Percentiles rank a stretch among this genome's conserved stretches.
phyloP scores from a whole-genome alignment of 345 rosid species.

The Firmiana major region DNA sequence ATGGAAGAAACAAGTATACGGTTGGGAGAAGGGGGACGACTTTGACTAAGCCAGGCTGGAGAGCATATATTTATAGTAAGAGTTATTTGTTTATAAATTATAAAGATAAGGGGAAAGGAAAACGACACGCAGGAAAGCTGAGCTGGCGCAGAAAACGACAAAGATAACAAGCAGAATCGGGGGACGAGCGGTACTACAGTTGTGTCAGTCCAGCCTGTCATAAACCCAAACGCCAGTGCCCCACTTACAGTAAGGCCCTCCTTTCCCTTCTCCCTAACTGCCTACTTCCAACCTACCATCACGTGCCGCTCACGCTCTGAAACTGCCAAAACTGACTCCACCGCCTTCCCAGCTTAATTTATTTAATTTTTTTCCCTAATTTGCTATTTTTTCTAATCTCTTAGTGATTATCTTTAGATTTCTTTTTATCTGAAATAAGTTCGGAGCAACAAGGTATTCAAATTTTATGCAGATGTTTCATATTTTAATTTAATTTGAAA shows the following conservation, averaged over 20 bases:
- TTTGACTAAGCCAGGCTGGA: slow-evolving; percentile 12
- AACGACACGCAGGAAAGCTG: neutral
- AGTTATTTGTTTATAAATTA: neutral
- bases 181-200: slow-evolving; percentile 32
- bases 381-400: neutral
- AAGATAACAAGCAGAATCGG: slow-evolving; percentile 35
- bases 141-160: slow-evolving; percentile 41
- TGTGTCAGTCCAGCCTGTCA: slow-evolving; percentile 57
- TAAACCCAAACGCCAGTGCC: neutral
- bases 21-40: neutral
- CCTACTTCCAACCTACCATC: slow-evolving; percentile 24
- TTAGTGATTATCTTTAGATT: neutral
- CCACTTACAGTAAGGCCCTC: neutral
- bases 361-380: neutral
- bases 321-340: slow-evolving; percentile 37
- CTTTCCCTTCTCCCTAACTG: slow-evolving; percentile 25
- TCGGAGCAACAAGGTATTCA: neutral
- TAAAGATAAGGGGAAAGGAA: neutral
- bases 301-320: slow-evolving; percentile 34
- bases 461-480: neutral
- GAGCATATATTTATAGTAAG: neutral
- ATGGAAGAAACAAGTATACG: neutral
- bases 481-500: too few relatives aligned
- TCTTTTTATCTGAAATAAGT: neutral
- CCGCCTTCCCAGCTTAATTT: slow-evolving; percentile 17